These are phyloP conservation scores for Borealophlyctis nickersoniae DNA, from an alignment of 192 early-diverging fungal species.

Conservation along the genomic window DNA sequence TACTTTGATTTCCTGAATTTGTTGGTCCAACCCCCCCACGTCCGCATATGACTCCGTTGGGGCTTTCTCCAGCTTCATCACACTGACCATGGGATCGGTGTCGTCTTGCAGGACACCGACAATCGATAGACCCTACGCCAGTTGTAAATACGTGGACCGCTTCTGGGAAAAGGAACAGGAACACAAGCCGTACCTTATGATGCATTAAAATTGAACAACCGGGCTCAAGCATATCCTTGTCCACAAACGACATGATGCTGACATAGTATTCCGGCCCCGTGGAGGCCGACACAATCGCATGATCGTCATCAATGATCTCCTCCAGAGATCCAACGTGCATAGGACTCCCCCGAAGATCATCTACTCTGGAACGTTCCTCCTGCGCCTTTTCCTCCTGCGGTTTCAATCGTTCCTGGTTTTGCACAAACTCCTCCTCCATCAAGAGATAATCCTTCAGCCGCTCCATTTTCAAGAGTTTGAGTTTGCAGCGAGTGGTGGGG, in stretches of 20 bases:
- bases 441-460: slow-evolving; percentile 98
- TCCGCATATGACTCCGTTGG: slow-evolving; percentile 98
- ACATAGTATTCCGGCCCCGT: slow-evolving; percentile 97
- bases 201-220: slow-evolving; percentile 94
- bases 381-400: slow-evolving; percentile 91
- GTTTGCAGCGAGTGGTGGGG: slow-evolving; percentile 93
- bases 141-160: neutral
- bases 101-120: slow-evolving; percentile 95
- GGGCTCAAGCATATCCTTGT: slow-evolving; percentile 97
- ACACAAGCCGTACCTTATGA: slow-evolving; percentile 38
- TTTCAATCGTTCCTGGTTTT: slow-evolving; percentile 97
- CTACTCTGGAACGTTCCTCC: slow-evolving; percentile 92
- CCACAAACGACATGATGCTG: slow-evolving; percentile 95
- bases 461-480: slow-evolving; percentile 96
- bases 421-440: slow-evolving; percentile 99
- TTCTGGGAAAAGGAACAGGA: neutral
- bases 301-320: slow-evolving; percentile 99
- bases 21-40: slow-evolving; percentile 93
- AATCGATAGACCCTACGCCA: slow-evolving; percentile 78
- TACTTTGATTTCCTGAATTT: slow-evolving; percentile 92
- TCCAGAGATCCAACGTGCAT: slow-evolving; percentile 96
- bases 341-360: slow-evolving; percentile 93
- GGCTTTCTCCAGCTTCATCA: slow-evolving; percentile 97
- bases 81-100: slow-evolving; percentile 96
- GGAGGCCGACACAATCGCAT: slow-evolving; percentile 92